Evolutionary conservation across 176 grass and related monocot genomes (phyloP), one percentile per base, ranked within the genome.

Genomic region (Eremochloa ophiuroides): DNA sequence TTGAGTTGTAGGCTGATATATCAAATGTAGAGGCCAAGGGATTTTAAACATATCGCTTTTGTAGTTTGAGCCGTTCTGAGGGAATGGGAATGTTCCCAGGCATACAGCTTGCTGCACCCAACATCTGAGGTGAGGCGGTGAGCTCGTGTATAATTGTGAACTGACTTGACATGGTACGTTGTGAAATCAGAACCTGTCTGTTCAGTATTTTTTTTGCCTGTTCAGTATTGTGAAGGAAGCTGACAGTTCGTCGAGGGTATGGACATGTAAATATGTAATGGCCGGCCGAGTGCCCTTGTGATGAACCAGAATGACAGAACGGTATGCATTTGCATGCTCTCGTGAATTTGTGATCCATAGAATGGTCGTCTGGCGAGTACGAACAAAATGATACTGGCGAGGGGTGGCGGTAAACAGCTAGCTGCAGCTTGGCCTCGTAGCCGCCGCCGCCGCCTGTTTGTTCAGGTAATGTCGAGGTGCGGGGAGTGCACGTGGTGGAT

Each of bases 401-500:
- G 44, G 5, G 3, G 56, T 34, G 15, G 13, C 12, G 35, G 51
- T 18, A 28, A 35, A 30, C 0, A n/a, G 23, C 26, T 42, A 33
- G 31, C 37, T 22, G 1, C 28, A 42, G 41, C 35, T 20, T 1
- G 5, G 44, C 51, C 2, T 74, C 14, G 0, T 30, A n/a, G n/a
- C n/a, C n/a, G n/a, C n/a, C 2, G 40, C 18, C 18, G 71, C n/a
- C 2, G 74, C 69, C 1, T 73, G 82, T 44, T 79, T 89, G 26
- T 73, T 85, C 20, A 93, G 40, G 76, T 87, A 97, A 93, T 61
- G 33, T 64, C 75, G 5, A 97, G 44, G 75, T 91, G 83, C 1
- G 91, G 89, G 5, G 94, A 88, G 56, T 97, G 94, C 78, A 92
- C 0, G 13, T 58, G 23, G 69, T 82, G 22, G 7, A 31, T 14